A percentile compares a stretch with the other conserved stretches of the same genome.
Evolutionary conservation across 2,329 filamentous ascomycete genomes (phyloP).

Genomic region (Fusarium pininemorale): DNA sequence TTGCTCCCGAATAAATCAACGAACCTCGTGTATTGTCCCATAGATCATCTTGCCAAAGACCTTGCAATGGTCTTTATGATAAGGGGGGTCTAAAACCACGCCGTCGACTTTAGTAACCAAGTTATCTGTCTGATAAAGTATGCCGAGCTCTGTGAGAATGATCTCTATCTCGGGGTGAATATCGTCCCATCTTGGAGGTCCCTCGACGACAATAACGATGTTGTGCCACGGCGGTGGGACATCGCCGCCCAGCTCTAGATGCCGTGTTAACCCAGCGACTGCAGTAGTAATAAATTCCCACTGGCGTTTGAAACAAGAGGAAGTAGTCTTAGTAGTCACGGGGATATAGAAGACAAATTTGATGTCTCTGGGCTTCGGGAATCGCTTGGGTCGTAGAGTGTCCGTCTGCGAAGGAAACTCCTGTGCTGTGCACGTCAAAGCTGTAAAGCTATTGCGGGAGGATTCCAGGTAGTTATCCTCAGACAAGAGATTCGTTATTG

Average conservation of each 20-base stretch:
- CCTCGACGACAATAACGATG: not conserved
- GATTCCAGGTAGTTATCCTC: not conserved
- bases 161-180: too few species aligned
- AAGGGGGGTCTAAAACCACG: not conserved
- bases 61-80: not conserved
- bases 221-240: not conserved
- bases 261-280: not conserved
- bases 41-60: not conserved
- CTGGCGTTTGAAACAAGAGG: not conserved
- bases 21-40: not conserved
- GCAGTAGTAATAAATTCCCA: not conserved
- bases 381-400: not conserved
- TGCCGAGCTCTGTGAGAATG: not conserved
- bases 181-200: not conserved
- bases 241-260: not conserved
- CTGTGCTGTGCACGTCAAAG: not conserved
- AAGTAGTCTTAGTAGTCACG: not conserved
- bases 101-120: not conserved
- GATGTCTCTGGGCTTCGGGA: not conserved
- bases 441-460: not conserved
- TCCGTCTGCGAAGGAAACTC: not conserved
- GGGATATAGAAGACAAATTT: not conserved
- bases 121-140: not conserved
- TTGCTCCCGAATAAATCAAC: fast-evolving
- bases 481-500: not conserved